Evolutionary conservation across 148 eudicot species (phyloP).

Genomic region (Rhododendron henanense): DNA sequence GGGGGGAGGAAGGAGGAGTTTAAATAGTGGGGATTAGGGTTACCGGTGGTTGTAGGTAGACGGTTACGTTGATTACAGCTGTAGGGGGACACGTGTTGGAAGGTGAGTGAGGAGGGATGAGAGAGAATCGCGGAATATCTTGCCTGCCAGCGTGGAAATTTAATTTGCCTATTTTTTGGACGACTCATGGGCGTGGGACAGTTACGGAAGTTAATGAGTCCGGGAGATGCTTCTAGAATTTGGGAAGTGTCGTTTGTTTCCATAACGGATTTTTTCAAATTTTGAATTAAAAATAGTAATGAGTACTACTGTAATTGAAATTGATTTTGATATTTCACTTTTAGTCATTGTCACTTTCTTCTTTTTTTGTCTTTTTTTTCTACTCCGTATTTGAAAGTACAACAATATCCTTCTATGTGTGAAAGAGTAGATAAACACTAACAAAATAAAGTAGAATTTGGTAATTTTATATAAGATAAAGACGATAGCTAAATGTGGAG

Average conservation of each 20-base stretch:
- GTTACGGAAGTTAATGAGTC: slow-evolving; percentile 6
- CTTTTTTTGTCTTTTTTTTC: too few relatives aligned
- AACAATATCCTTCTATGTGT: too few relatives aligned
- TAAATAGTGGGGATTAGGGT: slow-evolving; percentile 14
- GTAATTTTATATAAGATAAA: too few relatives aligned
- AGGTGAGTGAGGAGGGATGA: slow-evolving; percentile 7
- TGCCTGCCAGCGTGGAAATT: neutral
- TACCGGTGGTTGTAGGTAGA: slow-evolving; percentile 14
- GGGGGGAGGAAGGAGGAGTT: neutral
- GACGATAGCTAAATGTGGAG: too few relatives aligned
- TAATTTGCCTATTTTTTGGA: neutral
- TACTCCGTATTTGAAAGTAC: too few relatives aligned
- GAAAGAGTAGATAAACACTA: too few relatives aligned
- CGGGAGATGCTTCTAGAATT: neutral
- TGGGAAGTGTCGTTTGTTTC: neutral
- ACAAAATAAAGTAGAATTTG: too few relatives aligned
- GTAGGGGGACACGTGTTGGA: neutral
- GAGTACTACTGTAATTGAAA: too few relatives aligned
- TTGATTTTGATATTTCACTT: too few relatives aligned
- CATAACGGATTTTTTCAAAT: too few relatives aligned
- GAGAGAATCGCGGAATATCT: slow-evolving; percentile 11
- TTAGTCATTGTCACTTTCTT: too few relatives aligned
- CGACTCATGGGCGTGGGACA: neutral
- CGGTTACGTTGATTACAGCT: slow-evolving; percentile 3
- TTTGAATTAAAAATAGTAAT: too few relatives aligned